Evolutionary conservation across 2,329 filamentous ascomycete species (phyloP).

Genomic region (Pestalotiopsis sp.): DNA sequence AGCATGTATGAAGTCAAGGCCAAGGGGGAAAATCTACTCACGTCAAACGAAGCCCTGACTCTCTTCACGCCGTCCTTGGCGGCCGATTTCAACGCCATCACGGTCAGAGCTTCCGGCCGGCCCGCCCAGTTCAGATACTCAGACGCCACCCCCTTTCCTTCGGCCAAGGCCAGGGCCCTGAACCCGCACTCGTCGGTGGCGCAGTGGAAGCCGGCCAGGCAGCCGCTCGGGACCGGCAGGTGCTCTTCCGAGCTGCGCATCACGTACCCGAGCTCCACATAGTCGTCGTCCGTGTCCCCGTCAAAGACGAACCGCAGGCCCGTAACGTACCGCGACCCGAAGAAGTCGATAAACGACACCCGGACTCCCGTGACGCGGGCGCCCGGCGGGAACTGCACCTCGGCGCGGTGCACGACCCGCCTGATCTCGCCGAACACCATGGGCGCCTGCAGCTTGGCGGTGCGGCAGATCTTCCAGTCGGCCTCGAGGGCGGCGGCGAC

Average conservation of each 20-base stretch:
- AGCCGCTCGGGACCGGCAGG: slow-evolving; percentile 16
- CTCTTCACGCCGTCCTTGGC: slow-evolving; percentile 12
- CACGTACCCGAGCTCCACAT: slow-evolving; percentile 26
- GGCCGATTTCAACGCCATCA: slow-evolving; percentile 15
- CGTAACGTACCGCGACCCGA: slow-evolving; percentile 22
- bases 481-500: neutral
- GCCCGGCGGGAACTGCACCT: slow-evolving; percentile 20
- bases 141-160: slow-evolving; percentile 16
- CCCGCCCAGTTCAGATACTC: slow-evolving; percentile 25
- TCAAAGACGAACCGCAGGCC: slow-evolving; percentile 24
- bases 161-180: slow-evolving; percentile 22
- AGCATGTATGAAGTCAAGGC: neutral
- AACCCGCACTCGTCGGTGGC: slow-evolving; percentile 24
- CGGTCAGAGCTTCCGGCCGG: slow-evolving; percentile 13
- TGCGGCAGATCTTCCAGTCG: slow-evolving; percentile 19
- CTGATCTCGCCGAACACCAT: slow-evolving; percentile 19
- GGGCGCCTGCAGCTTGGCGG: slow-evolving; percentile 13
- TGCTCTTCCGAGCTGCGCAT: slow-evolving; percentile 17
- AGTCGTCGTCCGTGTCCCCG: neutral
- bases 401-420: slow-evolving; percentile 15
- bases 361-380: slow-evolving; percentile 18
- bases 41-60: slow-evolving; percentile 26
- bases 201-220: slow-evolving; percentile 23
- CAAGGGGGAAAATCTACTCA: slow-evolving; percentile 16
- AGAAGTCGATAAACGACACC: slow-evolving; percentile 25